Percentiles rank a stretch among this genome's conserved stretches.
These are phyloP conservation scores for Pyrenopolyporus hunteri DNA, from an alignment of 495 filamentous ascomycete genomes.

Conservation along the genomic window DNA sequence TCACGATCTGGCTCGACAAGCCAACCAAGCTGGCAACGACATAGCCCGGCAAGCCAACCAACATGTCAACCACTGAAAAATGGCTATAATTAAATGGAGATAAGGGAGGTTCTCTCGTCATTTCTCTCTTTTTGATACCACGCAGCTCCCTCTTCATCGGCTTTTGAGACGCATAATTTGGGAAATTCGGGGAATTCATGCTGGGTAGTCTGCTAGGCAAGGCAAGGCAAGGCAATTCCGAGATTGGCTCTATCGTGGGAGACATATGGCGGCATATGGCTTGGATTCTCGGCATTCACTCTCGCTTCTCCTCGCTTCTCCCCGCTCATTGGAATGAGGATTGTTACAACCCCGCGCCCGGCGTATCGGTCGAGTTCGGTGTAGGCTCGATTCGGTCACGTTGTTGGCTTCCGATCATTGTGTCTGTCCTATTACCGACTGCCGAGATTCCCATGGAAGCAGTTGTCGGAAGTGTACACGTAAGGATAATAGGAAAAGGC, in stretches of 20 bases:
- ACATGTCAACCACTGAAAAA: background rate
- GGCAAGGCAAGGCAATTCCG: background rate
- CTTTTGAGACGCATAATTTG: background rate
- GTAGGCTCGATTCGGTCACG: constrained; percentile 9
- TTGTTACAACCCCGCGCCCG: background rate
- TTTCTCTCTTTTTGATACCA: constrained; percentile 36
- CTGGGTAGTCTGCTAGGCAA: constrained; percentile 20
- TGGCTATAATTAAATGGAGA: background rate
- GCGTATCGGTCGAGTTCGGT: constrained; percentile 6
- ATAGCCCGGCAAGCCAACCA: constrained; percentile 14
- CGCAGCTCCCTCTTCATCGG: constrained; percentile 14
- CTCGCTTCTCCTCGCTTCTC: constrained; percentile 23
- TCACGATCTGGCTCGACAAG: constrained; percentile 19
- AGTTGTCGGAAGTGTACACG: constrained; percentile 17
- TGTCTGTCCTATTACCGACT: background rate
- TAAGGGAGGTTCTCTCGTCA: constrained; percentile 4
- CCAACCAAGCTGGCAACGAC: constrained; percentile 25
- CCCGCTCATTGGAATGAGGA: constrained; percentile 3
- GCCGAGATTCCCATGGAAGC: background rate
- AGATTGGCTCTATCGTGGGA: constrained; percentile 1
- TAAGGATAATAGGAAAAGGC: constrained; percentile 11
- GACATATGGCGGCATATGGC: background rate
- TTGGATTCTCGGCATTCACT: constrained; percentile 15
- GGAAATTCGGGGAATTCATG: background rate
- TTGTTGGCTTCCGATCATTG: constrained; percentile 13